Evolutionary conservation across 1,284 basidiomycete species (phyloP), one percentile per base, ranked within the genome.

Genomic region (Leccinum angustisporum): DNA sequence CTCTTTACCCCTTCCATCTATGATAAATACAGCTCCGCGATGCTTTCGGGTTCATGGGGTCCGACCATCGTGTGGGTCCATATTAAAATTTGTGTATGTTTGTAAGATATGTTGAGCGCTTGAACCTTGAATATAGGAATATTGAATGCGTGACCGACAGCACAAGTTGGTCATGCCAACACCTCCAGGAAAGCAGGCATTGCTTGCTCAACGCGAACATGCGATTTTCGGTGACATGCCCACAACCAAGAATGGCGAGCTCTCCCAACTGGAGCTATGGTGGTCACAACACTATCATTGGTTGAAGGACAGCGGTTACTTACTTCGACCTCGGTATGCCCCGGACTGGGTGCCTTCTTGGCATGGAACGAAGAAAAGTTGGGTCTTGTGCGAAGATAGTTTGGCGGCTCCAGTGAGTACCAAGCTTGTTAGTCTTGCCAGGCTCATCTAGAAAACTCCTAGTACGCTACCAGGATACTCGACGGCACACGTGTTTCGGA

Each of bases 311-410:
- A 61, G 21, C 16, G 78, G 79, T 4, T 79, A 79, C 54, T 58
- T 70, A 33, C 71, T 80, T 13, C 72, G 78, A 2, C 67, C 70
- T 5, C 68, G 78, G 1, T 78, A 75, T 58, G 60, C 69, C 8
- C 74, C 77, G 6, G 74, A 69, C 25, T 79, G 77, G 75, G 56
- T 65, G 2, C 72, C 78, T 1, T 77, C 77, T 5, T 79, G 76
- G 76, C 50, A 61, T 33, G 64, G 59, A 36, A 64, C 62, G 1
- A 63, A 64, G 2, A 65, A 64, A 9, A 18, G 7, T 5, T 55
- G 60, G n/a, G 18, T 48, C 2, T 18, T 58, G 5, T 71, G 67
- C 54, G 76, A 77, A 56, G 76, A 76, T 60, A 51, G 64, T 61
- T 61, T 7, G 34, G 55, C 50, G 8, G 56, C 60, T 5, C 25